A percentile compares a stretch with the other conserved stretches of the same genome.
These are phyloP conservation scores for Madurella fahalii DNA, from an alignment of 2,329 filamentous ascomycete genomes.

Conservation along the genomic window DNA sequence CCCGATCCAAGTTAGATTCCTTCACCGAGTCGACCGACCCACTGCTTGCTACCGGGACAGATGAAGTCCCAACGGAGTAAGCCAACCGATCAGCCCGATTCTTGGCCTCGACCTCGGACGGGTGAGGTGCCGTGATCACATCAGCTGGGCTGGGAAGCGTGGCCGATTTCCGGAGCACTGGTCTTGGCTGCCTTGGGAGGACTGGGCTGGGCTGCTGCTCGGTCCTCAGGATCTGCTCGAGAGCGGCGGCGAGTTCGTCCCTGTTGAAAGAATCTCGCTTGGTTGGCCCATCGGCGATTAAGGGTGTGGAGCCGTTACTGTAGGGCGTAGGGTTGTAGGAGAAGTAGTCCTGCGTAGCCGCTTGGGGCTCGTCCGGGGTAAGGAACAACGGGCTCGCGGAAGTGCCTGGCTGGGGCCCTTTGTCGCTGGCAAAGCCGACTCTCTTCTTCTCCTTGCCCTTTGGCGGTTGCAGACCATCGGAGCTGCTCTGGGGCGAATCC, in stretches of 20 bases:
- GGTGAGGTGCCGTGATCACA: constrained; percentile 15
- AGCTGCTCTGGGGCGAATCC: not conserved
- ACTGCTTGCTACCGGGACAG: constrained; percentile 28
- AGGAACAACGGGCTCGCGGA: constrained; percentile 13
- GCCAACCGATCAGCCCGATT: constrained; percentile 34
- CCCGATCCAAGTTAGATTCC: constrained; percentile 2
- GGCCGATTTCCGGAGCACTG: constrained; percentile 27
- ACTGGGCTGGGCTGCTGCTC: constrained; percentile 21
- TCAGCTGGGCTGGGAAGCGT: constrained; percentile 18
- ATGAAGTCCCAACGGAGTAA: constrained; percentile 30
- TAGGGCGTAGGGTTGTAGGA: constrained; percentile 16
- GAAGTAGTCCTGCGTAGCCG: constrained; percentile 23
- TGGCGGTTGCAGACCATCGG: constrained; percentile 3
- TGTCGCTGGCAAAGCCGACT: constrained; percentile 27
- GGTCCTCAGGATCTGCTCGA: constrained; percentile 24
- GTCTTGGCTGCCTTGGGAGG: constrained; percentile 24
- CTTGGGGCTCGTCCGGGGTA: constrained; percentile 15
- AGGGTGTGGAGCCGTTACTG: constrained; percentile 13
- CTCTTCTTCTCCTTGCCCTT: constrained; percentile 29
- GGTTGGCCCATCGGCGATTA: constrained; percentile 4
- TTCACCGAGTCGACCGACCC: constrained; percentile 27
- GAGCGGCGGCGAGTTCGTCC: constrained; percentile 25
- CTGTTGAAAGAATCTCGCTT: constrained; percentile 27
- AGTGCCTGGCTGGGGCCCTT: constrained; percentile 7
- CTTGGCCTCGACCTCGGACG: constrained; percentile 33